Evolutionary conservation across 768 basidiomycete species (phyloP), one percentile per base, ranked within the genome.

Genomic region (Boletus rufocinnamomeus): DNA sequence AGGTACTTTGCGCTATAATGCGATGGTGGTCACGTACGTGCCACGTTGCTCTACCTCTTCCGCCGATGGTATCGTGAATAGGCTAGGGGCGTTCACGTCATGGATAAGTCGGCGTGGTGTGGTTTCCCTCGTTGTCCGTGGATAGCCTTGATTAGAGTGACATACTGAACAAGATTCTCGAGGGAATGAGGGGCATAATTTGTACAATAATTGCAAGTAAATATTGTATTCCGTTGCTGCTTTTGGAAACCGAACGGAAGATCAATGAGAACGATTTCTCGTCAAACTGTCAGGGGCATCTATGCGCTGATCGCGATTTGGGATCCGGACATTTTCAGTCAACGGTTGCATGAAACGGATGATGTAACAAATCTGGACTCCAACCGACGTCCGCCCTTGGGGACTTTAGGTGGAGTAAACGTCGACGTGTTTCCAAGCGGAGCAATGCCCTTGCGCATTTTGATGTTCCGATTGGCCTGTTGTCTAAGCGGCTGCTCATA

Each of bases 81-180:
- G 50, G 21, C n/a, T n/a, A 44, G 34, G 4, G 19, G 2, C 5
- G 28, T 50, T 70, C 54, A 70, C 66, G 68, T 49, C 48, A 69
- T 32, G 54, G 61, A 68, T 68, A 70, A 66, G 63, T 68, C 46
- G 69, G 63, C 63, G 66, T 55, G 10, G 51, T 45, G 21, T 19
- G 19, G 13, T 53, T 68, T 60, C 66, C 69, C 37, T 59, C 48
- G 37, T 53, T 34, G 65, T 54, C 28, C 7, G 59, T 61, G 57
- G 53, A 56, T 54, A 65, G 47, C 61, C 59, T 53, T 50, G 49
- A 44, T 43, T 45, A n/a, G 53, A 32, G 50, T 52, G 54, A 53
- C 45, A 3, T 34, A 41, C 38, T 17, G 43, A 17, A 41, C 45
- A 3, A 27, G 25, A 21, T 14, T 53, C 56, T 56, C 17, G 43